Conservation (phyloP, 1,284 basidiomycete genomes). For the Fomitopsis palustris region DNA sequence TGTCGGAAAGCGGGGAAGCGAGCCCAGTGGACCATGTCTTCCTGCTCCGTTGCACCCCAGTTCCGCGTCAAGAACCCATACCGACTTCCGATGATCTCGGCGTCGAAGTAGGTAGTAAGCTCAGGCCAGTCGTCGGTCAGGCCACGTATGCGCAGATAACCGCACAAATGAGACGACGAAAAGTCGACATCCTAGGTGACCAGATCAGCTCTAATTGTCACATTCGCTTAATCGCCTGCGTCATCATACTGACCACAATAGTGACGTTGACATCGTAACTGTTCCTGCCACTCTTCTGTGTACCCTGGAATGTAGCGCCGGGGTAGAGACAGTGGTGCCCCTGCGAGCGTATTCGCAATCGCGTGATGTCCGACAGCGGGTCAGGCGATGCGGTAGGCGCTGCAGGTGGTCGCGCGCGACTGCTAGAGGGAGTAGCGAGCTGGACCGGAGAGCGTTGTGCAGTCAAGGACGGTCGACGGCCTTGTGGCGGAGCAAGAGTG, state of each 20-base stretch:
- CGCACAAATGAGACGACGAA: slow-evolving; percentile 68
- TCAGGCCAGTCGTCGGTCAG: slow-evolving; percentile 84
- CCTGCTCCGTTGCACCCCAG: slow-evolving; percentile 84
- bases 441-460: slow-evolving; percentile 13
- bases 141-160: slow-evolving; percentile 86
- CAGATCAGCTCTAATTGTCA: slow-evolving; percentile 25
- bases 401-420: slow-evolving; percentile 15
- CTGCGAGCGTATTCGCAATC: slow-evolving; percentile 67
- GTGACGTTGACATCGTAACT: slow-evolving; percentile 56
- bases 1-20: slow-evolving; percentile 88
- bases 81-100: slow-evolving; percentile 86
- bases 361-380: slow-evolving; percentile 71
- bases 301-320: slow-evolving; percentile 50
- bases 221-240: slow-evolving; percentile 1
- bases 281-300: slow-evolving; percentile 52
- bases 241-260: slow-evolving; percentile 41
- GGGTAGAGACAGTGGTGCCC: slow-evolving; percentile 72
- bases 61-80: slow-evolving; percentile 86
- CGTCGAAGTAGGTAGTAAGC: slow-evolving; percentile 91
- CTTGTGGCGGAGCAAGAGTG: slow-evolving; percentile 9
- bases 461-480: slow-evolving; percentile 13
- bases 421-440: slow-evolving; percentile 16
- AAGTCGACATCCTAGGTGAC: slow-evolving; percentile 77
- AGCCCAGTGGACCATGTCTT: slow-evolving; percentile 89
- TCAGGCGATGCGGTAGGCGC: slow-evolving; percentile 35